Base-by-base conservation (phyloP, 345 rosid species). In the Pistacia integerrima region DNA sequence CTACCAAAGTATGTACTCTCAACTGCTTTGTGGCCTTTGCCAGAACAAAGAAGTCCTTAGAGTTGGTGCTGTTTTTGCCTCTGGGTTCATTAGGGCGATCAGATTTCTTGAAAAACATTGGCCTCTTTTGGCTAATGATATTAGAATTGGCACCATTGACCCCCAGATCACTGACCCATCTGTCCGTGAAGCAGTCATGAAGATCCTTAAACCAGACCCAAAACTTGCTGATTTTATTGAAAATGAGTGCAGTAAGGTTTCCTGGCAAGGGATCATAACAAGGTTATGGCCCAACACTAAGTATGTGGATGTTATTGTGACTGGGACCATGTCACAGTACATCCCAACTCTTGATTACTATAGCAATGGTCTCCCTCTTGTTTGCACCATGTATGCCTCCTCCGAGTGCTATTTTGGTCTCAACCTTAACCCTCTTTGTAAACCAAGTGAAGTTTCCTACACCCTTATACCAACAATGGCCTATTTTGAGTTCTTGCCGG, bases 301-400 rank as follows among this genome's bases (percentile, higher is more conserved):
- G 83, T 90, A 89, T 79, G 92, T 96, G 72, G 99, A 96, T 86
- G 98, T 96, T 69, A 93, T 95, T 82, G 98, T 93, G 88, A 95
- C 99, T 7, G 99, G 99, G 46, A 90, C 99, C 28, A 95, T 95
- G 99, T 95, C 98, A 74, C 99, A 95, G 78, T 95, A 95, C 33
- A 95, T 95, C 69, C 98, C 96, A 28, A 93, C 92, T 69, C 97
- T 95, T 61, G 99, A 95, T 81, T 92, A 86, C 75, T 92, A 93
- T 48, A 95, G 98, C 83, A 88, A 90, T 75, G 89, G 89, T 41
- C 84, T 95, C 80, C 98, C 99, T 67, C 87, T 95, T 36, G 98
- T 95, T 44, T 95, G 98, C 81, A 92, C 99, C 59, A 93, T 93
- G 98, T 95, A 95, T 80, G 99, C 98, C 38, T 95, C 99, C 17